Evolutionary conservation across 2,329 filamentous ascomycete genomes (phyloP), one percentile per base, ranked within the genome.

Genomic region (Clonostachys sp.): DNA sequence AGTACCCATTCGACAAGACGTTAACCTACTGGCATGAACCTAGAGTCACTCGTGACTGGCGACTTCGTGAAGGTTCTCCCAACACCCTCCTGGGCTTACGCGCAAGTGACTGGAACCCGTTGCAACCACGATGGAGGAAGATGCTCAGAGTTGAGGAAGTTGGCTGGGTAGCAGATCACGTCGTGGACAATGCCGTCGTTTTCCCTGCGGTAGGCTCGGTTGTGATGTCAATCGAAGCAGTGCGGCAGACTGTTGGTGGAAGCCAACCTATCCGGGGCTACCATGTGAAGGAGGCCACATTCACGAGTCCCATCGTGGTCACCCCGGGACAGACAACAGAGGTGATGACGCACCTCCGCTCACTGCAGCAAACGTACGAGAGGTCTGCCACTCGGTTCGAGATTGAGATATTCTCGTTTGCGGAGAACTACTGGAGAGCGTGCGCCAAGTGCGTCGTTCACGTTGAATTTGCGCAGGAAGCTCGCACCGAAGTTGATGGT

Each of bases 131-230:
- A 8, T 70, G 66, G 66, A 48, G 65, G 3, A 64, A 66, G 41
- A 49, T 58, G 4, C 46, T 70, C 2, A 42, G 48, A 1, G 41
- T 60, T 3, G 54, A 56, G 2, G 55, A 62, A 42, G 42, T 58
- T 1, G 58, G 61, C 3, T 69, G 65, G 66, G 39, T 68, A 7
- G 42, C 46, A 3, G 58, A 62, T n/a, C 66, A 70, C 42, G 48
- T 50, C 5, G 53, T 13, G 14, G 51, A 56, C 17, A 52, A 51
- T 2, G 48, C 53, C 8, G 47, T 61, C 9, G 51, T 68, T 1
- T 67, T 63, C 44, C 65, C 66, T 2, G 59, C 50, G 8, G 59
- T 64, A 2, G 65, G 57, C 9, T 66, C 64, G 43, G 48, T 67
- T 6, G 48, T 55, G n/a, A 64, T 66, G 59, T 61, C 57, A 20